Conservation (phyloP, 2,329 filamentous ascomycete species). For the Reticulascus tulasneorum region DNA sequence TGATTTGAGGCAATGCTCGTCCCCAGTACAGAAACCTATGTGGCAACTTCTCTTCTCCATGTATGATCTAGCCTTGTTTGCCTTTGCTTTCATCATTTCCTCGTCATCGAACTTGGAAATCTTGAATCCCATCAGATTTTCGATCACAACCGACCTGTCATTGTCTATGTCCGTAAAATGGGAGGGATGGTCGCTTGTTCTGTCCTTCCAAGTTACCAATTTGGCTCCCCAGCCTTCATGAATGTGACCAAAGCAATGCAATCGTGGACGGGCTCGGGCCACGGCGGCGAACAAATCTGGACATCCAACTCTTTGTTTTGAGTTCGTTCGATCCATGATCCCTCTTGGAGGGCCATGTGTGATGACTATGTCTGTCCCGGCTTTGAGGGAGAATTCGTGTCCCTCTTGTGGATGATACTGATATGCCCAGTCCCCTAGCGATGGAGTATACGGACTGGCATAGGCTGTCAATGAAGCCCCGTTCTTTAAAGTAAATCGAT, state of each 20-base stretch:
- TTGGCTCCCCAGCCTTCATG: slow-evolving; percentile 33
- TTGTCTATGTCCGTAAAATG: slow-evolving; percentile 48
- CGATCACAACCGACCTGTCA: slow-evolving; percentile 31
- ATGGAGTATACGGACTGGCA: slow-evolving; percentile 42
- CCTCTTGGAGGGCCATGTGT: slow-evolving; percentile 34
- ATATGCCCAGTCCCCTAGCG: slow-evolving; percentile 35
- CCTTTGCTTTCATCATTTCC: not conserved
- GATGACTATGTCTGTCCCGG: slow-evolving; percentile 25
- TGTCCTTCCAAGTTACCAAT: slow-evolving; percentile 41
- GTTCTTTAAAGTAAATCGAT: slow-evolving; percentile 35
- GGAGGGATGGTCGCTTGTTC: slow-evolving; percentile 16
- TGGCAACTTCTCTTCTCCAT: too few relatives aligned
- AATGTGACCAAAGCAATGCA: slow-evolving; percentile 35
- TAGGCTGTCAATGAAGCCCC: slow-evolving; percentile 38
- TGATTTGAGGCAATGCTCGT: slow-evolving; percentile 19
- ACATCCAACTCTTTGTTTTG: slow-evolving; percentile 24
- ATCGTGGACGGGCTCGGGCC: slow-evolving; percentile 20
- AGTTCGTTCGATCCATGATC: slow-evolving; percentile 33
- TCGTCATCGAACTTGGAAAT: slow-evolving; percentile 8
- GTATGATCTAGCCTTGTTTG: slow-evolving; percentile 12
- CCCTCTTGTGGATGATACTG: slow-evolving; percentile 30
- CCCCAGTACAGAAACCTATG: slow-evolving; percentile 29
- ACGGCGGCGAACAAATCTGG: slow-evolving; percentile 25
- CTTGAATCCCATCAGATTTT: slow-evolving; percentile 23
- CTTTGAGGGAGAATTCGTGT: slow-evolving; percentile 22